Base-by-base conservation (phyloP, 2,329 filamentous ascomycete genomes). In the Colletotrichum abscissum region DNA sequence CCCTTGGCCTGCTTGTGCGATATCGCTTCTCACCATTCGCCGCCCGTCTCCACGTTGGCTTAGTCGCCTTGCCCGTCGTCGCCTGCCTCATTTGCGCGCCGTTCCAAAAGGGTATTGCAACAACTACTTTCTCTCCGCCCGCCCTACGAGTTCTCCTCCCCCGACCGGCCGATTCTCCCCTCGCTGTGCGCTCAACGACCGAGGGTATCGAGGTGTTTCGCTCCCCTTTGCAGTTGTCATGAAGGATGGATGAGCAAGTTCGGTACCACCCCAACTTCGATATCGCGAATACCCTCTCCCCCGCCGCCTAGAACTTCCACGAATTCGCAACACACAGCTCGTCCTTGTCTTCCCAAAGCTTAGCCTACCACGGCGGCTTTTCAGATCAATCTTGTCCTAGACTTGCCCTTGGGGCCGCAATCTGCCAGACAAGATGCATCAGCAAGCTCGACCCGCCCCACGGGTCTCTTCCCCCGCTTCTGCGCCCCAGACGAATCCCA, bases 391-490 rank as follows among this genome's bases (percentile, higher is more conserved):
- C 63, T 59, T 35, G 35, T 8, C 22, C 64, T 57, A 9, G 55
- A 38, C 42, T 33, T 35, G 46, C n/a, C 69, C 49, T 69, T 57
- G 24, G 46, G 59, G 26, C 33, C 28, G 22, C 60, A 60, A 33
- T 30, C 22, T 30, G 46, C 56, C 28, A 52, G 42, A 11, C 75
- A 78, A 62, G 64, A 98, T 98, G 95, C 95, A 98, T 90, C 95
- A 97, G 85, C 94, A 95, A 84, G 92, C 94, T 78, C 92, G 95
- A 78, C 90, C 92, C 75, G 90, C 93, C 76, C 92, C 93, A 76
- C 89, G 92, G 82, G 89, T 91, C 79, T 89, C 92, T 74, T 95
- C 94, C 75, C 92, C 94, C 75, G 92, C 92, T 78, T 91, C 89
- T 78, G 92, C 92, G 62, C 89, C 92, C 65, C 90, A 92, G 81